Conservation (phyloP, 805 yeast genomes). For the Starmerella sp. region DNA sequence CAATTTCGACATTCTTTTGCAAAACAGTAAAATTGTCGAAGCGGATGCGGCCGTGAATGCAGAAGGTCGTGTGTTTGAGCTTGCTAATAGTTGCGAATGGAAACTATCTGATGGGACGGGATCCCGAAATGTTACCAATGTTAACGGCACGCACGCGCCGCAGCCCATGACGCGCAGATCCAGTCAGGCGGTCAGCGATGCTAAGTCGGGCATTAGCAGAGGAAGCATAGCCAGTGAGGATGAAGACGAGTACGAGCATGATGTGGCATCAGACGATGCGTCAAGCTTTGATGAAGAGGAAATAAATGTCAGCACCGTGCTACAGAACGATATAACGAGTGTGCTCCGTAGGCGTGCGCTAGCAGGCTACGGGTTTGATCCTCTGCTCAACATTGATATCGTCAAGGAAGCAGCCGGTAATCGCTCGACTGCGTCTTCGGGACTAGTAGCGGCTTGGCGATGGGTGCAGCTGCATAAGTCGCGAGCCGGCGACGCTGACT, state of each 20-base stretch:
- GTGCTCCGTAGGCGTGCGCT: conserved; percentile 61
- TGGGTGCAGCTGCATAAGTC: conserved; percentile 72
- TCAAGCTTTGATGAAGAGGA: conserved; percentile 17
- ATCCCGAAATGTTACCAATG: neutral
- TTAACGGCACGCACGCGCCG: neutral
- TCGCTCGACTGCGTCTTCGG: conserved; percentile 35
- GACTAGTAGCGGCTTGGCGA: conserved; percentile 73
- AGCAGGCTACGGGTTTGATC: conserved; percentile 60
- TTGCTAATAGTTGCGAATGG: neutral
- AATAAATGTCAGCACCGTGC: conserved; percentile 28
- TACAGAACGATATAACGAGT: conserved; percentile 63
- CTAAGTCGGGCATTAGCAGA: neutral
- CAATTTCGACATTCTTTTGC: conserved; percentile 20
- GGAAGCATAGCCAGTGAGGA: neutral
- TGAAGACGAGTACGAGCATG: conserved; percentile 3
- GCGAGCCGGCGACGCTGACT: conserved; percentile 44
- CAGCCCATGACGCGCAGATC: neutral
- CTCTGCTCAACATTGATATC: conserved; percentile 50
- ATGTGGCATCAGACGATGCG: conserved; percentile 9
- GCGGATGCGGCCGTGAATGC: neutral
- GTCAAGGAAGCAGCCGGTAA: conserved; percentile 12
- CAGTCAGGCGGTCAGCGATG: neutral
- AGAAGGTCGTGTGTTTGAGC: neutral
- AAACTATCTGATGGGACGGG: neutral
- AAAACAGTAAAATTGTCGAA: conserved; percentile 8